These are phyloP conservation scores for Cordyceps cicadae DNA, from an alignment of 2,329 filamentous ascomycete genomes.

Conservation along the genomic window DNA sequence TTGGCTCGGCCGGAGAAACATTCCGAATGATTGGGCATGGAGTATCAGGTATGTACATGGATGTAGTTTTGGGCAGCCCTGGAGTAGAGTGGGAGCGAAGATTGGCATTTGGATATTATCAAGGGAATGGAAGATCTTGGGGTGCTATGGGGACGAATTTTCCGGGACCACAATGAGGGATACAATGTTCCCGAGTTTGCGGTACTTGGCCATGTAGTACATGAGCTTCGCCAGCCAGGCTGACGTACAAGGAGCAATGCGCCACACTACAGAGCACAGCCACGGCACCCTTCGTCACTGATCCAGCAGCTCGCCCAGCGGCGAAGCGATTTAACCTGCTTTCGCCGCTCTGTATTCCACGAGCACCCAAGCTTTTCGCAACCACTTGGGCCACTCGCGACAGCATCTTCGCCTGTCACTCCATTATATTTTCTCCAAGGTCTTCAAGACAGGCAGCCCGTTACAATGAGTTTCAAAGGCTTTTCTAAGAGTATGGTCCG, in stretches of 20 bases:
- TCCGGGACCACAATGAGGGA: background rate
- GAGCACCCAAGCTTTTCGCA: background rate
- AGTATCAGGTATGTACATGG: background rate
- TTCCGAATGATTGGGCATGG: background rate
- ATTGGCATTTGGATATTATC: background rate
- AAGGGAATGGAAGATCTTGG: background rate
- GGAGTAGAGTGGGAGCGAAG: background rate
- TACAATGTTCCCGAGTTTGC: background rate
- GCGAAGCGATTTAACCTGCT: conserved; percentile 5
- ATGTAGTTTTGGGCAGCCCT: background rate
- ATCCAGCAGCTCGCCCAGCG: background rate
- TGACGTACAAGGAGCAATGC: background rate
- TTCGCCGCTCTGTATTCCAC: conserved; percentile 2
- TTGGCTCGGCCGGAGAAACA: background rate
- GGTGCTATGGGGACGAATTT: background rate
- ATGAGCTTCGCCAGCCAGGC: background rate
- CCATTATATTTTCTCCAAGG: background rate
- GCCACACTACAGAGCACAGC: conserved; percentile 13
- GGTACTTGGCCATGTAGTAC: background rate
- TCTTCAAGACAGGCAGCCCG: background rate
- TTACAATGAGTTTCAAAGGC: conserved; percentile 89
- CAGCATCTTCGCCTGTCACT: conserved; percentile 10
- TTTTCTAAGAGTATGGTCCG: conserved; percentile 83
- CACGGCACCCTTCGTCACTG: conserved; percentile 14
- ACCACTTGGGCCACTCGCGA: conserved; percentile 9